These are phyloP conservation scores for Colletotrichum spinosum DNA, from an alignment of 2,329 filamentous ascomycete species.

Conservation along the genomic window DNA sequence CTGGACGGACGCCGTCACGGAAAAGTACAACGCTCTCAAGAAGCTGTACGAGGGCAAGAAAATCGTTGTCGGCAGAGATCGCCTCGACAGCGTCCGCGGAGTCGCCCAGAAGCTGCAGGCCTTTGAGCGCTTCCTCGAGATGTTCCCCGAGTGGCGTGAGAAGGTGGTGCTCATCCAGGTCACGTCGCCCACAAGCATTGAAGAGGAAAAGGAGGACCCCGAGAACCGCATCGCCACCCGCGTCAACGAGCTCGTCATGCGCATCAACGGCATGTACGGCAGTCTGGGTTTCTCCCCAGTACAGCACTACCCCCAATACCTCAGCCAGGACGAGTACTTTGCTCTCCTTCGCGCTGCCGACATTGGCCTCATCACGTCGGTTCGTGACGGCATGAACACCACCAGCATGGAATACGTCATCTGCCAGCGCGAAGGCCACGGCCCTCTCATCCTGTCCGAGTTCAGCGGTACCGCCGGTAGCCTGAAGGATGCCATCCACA, in stretches of 20 bases:
- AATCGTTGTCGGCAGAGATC: conserved; percentile 93
- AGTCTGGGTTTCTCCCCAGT: conserved; percentile 91
- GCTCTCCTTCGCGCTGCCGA: conserved; percentile 91
- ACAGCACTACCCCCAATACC: conserved; percentile 94
- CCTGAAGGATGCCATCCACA: conserved; percentile 87
- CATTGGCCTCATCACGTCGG: conserved; percentile 93
- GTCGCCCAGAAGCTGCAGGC: conserved; percentile 97
- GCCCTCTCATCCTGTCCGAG: conserved; percentile 93
- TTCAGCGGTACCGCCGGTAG: conserved; percentile 95
- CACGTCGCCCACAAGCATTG: conserved; percentile 85
- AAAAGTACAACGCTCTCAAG: conserved; percentile 78
- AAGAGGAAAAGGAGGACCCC: conserved; percentile 77
- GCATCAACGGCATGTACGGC: conserved; percentile 91
- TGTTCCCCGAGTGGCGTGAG: conserved; percentile 91
- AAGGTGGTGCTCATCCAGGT: conserved; percentile 96
- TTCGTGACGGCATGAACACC: conserved; percentile 98
- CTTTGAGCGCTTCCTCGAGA: conserved; percentile 90
- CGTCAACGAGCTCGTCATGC: conserved; percentile 89
- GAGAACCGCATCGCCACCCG: conserved; percentile 87
- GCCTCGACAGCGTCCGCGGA: conserved; percentile 91
- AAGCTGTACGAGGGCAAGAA: conserved; percentile 89
- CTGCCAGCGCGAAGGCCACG: conserved; percentile 87
- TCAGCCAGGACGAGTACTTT: conserved; percentile 92
- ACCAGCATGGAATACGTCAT: conserved; percentile 95
- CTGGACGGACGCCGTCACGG: conserved; percentile 76